A percentile compares a stretch with the other conserved stretches of the same genome.
phyloP scores from a whole-genome alignment of 2,329 filamentous ascomycete genomes.

The Scedosporium aurantiacum region DNA sequence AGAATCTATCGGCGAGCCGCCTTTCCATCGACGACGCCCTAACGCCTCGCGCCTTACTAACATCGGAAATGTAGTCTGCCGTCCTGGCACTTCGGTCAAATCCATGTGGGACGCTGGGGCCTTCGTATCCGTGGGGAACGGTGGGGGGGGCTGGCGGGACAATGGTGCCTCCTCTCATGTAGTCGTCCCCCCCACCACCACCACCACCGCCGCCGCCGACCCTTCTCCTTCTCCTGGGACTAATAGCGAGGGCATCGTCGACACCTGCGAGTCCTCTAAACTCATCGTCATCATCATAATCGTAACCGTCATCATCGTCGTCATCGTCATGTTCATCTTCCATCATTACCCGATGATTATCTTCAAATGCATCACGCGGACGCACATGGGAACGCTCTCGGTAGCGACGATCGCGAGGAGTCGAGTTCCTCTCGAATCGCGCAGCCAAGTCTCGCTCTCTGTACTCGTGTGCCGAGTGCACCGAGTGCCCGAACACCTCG shows the following conservation, averaged over 20 bases:
- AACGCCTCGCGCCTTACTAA: conserved; percentile 3
- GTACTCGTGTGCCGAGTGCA: background rate
- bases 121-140: conserved; percentile 1
- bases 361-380: background rate
- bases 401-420: background rate
- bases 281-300: conserved; percentile 4
- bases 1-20: conserved; percentile 7
- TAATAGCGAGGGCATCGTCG: background rate
- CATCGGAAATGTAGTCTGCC: conserved; percentile 7
- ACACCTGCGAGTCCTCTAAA: background rate
- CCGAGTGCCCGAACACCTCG: background rate
- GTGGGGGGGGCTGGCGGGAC: background rate
- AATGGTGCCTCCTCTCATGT: background rate
- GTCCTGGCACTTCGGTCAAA: conserved; percentile 2
- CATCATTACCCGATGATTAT: background rate
- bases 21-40: conserved; percentile 3
- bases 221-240: conserved; percentile 1
- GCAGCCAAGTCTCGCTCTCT: background rate
- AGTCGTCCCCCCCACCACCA: background rate
- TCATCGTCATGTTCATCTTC: background rate
- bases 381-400: background rate
- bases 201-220: background rate
- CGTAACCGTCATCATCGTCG: conserved; percentile 4
- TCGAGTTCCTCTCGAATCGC: background rate
- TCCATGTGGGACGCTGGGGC: background rate